Percentiles rank a stretch among this genome's conserved stretches.
Evolutionary conservation across 345 rosid genomes (phyloP).

Genomic region (Citrus mangshanensis): DNA sequence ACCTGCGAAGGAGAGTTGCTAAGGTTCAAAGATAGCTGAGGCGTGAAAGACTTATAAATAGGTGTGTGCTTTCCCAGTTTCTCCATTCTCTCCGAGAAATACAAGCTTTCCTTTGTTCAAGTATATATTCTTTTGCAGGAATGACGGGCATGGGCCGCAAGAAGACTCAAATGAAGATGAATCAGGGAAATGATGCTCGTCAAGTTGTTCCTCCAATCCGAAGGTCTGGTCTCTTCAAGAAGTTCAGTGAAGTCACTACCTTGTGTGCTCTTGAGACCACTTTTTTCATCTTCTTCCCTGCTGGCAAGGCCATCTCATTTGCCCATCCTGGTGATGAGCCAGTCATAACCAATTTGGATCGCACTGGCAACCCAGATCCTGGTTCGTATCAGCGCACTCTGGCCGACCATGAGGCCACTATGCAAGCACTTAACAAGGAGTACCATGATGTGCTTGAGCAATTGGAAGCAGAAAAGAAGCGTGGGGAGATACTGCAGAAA

Average conservation of each 20-base stretch:
- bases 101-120: background rate
- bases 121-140: background rate
- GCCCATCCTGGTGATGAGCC: slow-evolving; percentile 1
- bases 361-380: background rate
- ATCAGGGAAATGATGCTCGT: background rate
- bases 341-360: background rate
- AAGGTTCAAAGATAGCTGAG: background rate
- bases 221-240: slow-evolving; percentile 1
- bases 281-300: slow-evolving; percentile 8
- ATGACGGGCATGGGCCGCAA: background rate
- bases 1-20: background rate
- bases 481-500: background rate
- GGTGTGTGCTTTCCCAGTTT: background rate
- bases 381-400: background rate
- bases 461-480: slow-evolving; percentile 10
- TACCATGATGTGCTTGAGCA: background rate
- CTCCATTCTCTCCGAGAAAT: background rate
- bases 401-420: background rate
- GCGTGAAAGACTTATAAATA: slow-evolving; percentile 25
- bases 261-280: slow-evolving; percentile 15
- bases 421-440: slow-evolving; percentile 7
- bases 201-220: background rate
- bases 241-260: slow-evolving; percentile 15
- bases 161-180: slow-evolving; percentile 3
- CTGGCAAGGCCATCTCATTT: background rate